Evolutionary conservation across 257 asterid species (phyloP).

Genomic region (Fraxinus americana): DNA sequence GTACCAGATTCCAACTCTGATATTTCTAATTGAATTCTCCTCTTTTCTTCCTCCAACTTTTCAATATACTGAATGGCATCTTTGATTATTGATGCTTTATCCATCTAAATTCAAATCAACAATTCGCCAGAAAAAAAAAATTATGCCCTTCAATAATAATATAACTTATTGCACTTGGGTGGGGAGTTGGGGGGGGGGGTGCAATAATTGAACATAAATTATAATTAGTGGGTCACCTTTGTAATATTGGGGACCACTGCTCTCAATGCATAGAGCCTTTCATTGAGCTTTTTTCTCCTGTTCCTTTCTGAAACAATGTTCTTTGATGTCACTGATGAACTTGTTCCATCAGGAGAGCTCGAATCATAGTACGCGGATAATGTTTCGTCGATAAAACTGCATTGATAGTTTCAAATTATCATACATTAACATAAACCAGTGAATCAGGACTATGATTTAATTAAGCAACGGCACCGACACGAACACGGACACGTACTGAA

Average conservation of each 20-base stretch:
- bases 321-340: conserved; percentile 57
- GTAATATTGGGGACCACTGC: conserved; percentile 84
- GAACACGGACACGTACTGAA: too few relatives aligned
- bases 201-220: neutral
- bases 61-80: conserved; percentile 73
- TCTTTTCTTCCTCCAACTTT: conserved; percentile 56
- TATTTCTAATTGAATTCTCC: conserved; percentile 50
- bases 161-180: neutral
- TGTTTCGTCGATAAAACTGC: conserved; percentile 58
- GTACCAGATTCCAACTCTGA: conserved; percentile 46
- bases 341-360: conserved; percentile 70
- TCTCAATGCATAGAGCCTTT: conserved; percentile 72
- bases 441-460: too few relatives aligned
- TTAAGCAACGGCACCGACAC: neutral
- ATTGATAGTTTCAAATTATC: neutral
- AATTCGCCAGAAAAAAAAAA: neutral
- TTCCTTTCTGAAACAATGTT: conserved; percentile 78
- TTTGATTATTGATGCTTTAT: conserved; percentile 76
- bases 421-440: neutral
- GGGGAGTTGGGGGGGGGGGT: neutral
- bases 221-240: conserved; percentile 42
- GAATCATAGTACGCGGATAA: conserved; percentile 64
- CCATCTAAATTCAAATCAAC: conserved; percentile 47
- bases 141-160: neutral
- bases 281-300: conserved; percentile 74